These are phyloP conservation scores for Septoria petroselini DNA, from an alignment of 2,329 filamentous ascomycete genomes.

Conservation along the genomic window DNA sequence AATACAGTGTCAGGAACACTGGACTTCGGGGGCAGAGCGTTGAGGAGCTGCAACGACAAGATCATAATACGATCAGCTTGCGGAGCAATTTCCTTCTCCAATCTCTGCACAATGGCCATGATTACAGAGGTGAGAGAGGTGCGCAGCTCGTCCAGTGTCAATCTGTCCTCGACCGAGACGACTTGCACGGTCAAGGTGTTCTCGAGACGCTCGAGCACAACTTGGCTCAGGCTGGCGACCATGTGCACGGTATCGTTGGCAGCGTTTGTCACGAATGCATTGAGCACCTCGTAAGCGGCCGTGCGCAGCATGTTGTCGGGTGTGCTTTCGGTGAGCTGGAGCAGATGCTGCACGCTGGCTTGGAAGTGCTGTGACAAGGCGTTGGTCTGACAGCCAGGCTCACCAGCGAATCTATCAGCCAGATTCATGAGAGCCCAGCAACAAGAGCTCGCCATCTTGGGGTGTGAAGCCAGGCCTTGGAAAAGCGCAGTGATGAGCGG, in stretches of 20 bases:
- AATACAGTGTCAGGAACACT: constrained; percentile 94
- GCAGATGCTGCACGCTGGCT: constrained; percentile 79
- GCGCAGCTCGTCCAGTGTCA: constrained; percentile 96
- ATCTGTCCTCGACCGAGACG: constrained; percentile 93
- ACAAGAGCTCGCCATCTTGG: constrained; percentile 97
- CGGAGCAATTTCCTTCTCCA: constrained; percentile 86
- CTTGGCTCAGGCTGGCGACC: constrained; percentile 77
- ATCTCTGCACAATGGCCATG: constrained; percentile 82
- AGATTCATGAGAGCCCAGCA: constrained; percentile 99
- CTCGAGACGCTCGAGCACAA: constrained; percentile 87
- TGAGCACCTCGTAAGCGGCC: constrained; percentile 94
- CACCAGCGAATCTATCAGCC: constrained; percentile 89
- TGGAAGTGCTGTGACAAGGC: constrained; percentile 89
- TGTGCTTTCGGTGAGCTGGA: constrained; percentile 82
- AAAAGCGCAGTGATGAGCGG: constrained; percentile 85
- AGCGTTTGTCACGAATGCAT: constrained; percentile 87
- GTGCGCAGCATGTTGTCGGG: constrained; percentile 87
- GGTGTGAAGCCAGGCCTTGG: constrained; percentile 80
- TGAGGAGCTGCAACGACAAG: constrained; percentile 75
- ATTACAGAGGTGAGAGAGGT: constrained; percentile 90
- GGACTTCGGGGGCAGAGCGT: constrained; percentile 75
- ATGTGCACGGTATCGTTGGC: constrained; percentile 79
- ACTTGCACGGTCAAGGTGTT: constrained; percentile 90
- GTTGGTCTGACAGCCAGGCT: constrained; percentile 74
- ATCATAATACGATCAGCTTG: constrained; percentile 95